Evolutionary conservation across 768 basidiomycete species (phyloP).

Genomic region (Candolleomyces eurysporus): DNA sequence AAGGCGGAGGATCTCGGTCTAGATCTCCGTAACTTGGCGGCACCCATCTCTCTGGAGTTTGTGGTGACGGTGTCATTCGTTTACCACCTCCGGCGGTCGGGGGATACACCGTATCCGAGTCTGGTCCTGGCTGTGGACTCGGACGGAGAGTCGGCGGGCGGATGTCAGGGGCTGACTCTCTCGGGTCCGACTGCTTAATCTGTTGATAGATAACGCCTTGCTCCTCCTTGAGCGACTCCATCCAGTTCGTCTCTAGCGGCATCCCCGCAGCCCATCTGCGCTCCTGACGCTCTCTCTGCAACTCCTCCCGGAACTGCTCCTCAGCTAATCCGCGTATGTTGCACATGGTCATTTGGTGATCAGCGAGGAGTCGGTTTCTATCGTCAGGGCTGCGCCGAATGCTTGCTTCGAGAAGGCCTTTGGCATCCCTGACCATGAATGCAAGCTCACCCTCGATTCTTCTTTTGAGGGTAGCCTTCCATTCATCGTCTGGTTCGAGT

Average conservation of each 20-base stretch:
- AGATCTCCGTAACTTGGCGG: no score
- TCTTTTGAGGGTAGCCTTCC: constrained; percentile 44
- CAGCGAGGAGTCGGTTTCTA: constrained; percentile 24
- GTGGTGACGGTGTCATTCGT: no score
- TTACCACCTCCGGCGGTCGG: no score
- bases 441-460: constrained; percentile 49
- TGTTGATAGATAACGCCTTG: constrained; percentile 46
- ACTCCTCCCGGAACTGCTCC: constrained; percentile 42
- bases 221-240: constrained; percentile 29
- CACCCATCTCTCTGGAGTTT: no score
- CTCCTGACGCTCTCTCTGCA: constrained; percentile 49
- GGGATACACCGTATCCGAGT: no score
- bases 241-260: constrained; percentile 25
- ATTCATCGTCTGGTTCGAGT: constrained; percentile 52
- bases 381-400: constrained; percentile 42
- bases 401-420: constrained; percentile 52
- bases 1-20: no score
- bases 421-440: constrained; percentile 57
- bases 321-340: constrained; percentile 43
- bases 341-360: constrained; percentile 41
- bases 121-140: no score
- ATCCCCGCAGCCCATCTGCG: constrained; percentile 46
- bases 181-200: constrained; percentile 31
- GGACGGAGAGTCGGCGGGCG: no score
- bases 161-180: no score